Evolutionary conservation across 495 filamentous ascomycete species (phyloP), one percentile per base, ranked within the genome.

Genomic region (Opeltia flavorubescens): DNA sequence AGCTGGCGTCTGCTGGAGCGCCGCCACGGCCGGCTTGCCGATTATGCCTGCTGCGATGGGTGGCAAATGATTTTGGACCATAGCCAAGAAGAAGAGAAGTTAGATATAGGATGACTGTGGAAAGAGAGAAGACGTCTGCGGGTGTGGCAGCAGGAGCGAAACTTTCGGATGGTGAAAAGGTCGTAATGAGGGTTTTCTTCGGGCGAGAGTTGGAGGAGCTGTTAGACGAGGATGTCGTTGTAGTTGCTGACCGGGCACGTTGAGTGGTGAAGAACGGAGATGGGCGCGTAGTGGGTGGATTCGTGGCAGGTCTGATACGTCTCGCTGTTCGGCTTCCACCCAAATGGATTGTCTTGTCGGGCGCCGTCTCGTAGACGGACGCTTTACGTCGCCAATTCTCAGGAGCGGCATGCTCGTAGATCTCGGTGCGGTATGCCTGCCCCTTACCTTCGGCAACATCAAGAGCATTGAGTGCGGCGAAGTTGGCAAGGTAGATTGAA

Each of bases 391-490:
- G 54, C 76, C 81, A 84, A 44, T 81, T 73, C 56, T 96, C 89
- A 3, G 89, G 89, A 2, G 89, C 78, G 1, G 82, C 81, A 55
- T 94, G 91, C 51, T 93, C 82, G 64, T 95, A 95, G 28, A 73
- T 71, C 57, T 96, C 89, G 17, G 42, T 40, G 25, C 45, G 50
- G 39, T 55, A 58, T 6, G 50, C 13, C 24, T 50, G 46, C 5
- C 44, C 28, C 28, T 80, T 79, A 50, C 89, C 85, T 46, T 77
- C 62, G 28, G 72, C 55, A 12, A 21, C 21, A 63, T 75, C 61
- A 66, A 78, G 57, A 25, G 76, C 65, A 62, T 78, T 66, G 60
- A 84, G 61, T 8, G 71, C 75, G 39, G 80, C 77, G 54, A 77
- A 83, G 55, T 93, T 86, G 27, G 78, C 72, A 31, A 91, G 76